Conservation (phyloP, 2,329 filamentous ascomycete species). For the Botrytis aclada region DNA sequence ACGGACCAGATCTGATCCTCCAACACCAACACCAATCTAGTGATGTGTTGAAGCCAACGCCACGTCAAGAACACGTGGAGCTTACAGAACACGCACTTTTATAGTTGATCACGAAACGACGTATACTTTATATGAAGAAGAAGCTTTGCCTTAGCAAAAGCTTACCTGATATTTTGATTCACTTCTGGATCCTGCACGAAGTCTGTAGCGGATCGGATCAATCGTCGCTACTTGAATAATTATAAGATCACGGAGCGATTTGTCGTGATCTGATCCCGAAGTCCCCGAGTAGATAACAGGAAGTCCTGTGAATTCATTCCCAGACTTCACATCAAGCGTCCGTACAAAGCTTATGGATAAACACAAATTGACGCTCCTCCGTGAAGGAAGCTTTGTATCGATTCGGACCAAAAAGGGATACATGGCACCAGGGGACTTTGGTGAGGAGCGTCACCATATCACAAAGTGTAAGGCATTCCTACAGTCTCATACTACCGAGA, state of each 20-base stretch:
- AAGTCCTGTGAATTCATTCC: neutral
- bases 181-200: neutral
- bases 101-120: neutral
- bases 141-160: neutral
- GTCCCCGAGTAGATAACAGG: neutral
- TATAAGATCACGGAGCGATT: neutral
- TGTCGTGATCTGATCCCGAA: neutral
- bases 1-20: neutral
- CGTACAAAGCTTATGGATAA: neutral
- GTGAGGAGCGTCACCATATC: neutral
- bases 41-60: neutral
- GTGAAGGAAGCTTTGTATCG: neutral
- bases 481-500: neutral
- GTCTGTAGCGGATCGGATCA: neutral
- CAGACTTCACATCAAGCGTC: neutral
- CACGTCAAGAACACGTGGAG: constrained; percentile 12
- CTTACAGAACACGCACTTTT: neutral
- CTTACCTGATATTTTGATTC: neutral
- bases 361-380: too few relatives aligned
- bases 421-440: neutral
- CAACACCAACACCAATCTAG: neutral
- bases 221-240: neutral
- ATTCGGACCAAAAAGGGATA: neutral
- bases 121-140: neutral
- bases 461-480: neutral